phyloP scores from a whole-genome alignment of 352 stramenopile genomes.

The Globisporangium orthogonon region DNA sequence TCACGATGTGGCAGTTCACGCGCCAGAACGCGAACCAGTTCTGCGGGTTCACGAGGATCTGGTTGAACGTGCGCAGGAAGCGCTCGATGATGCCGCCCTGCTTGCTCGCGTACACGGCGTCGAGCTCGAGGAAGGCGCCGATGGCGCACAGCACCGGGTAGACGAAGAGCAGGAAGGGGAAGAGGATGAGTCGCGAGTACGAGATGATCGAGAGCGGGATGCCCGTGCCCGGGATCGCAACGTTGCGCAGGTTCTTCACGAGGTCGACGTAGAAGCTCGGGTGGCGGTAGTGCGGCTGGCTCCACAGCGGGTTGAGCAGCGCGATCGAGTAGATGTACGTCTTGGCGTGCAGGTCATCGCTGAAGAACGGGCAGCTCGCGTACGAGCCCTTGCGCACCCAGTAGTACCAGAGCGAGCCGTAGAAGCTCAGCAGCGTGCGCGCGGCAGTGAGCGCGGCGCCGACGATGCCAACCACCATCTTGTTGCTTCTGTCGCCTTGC shows the following conservation, averaged over 20 bases:
- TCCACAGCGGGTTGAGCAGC: conserved; percentile 93
- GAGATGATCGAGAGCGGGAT: conserved; percentile 89
- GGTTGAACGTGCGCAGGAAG: conserved; percentile 84
- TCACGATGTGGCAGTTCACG: conserved; percentile 94
- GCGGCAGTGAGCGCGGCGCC: conserved; percentile 16
- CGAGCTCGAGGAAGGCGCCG: conserved; percentile 73
- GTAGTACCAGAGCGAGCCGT: conserved; percentile 73
- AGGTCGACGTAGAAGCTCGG: conserved; percentile 92
- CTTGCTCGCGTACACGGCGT: conserved; percentile 53
- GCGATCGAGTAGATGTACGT: conserved; percentile 95
- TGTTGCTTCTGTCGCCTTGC: background rate
- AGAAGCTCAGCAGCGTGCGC: conserved; percentile 64
- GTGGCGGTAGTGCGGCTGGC: conserved; percentile 95
- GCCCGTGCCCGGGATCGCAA: conserved; percentile 96
- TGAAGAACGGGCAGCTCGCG: conserved; percentile 74
- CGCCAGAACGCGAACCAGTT: conserved; percentile 99
- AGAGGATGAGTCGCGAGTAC: conserved; percentile 77
- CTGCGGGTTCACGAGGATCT: conserved; percentile 82
- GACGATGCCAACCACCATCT: conserved; percentile 28
- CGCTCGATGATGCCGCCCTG: conserved; percentile 77
- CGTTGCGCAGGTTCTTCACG: conserved; percentile 96
- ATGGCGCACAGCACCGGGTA: conserved; percentile 86
- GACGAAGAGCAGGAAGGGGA: conserved; percentile 84
- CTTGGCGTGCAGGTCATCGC: conserved; percentile 72
- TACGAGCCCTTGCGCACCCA: conserved; percentile 72